These are phyloP conservation scores for Phylloporus sp. DNA, from an alignment of 768 basidiomycete species.

Conservation along the genomic window DNA sequence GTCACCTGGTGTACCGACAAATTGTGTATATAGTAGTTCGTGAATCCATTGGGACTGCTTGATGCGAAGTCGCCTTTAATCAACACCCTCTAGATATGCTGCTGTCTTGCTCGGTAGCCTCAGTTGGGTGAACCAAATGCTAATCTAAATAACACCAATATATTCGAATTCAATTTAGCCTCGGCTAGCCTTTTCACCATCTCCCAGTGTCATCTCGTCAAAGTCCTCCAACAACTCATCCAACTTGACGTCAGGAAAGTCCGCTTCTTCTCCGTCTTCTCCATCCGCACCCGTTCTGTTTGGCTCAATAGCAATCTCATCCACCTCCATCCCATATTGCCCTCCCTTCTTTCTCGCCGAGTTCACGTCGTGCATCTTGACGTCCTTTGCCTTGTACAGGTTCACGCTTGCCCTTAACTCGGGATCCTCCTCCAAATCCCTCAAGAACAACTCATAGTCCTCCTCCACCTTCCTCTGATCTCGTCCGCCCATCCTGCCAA, in stretches of 20 bases:
- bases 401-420: slow-evolving; percentile 86
- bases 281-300: slow-evolving; percentile 16
- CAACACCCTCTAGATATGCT: too few relatives aligned
- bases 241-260: slow-evolving; percentile 84
- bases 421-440: slow-evolving; percentile 91
- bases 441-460: slow-evolving; percentile 94
- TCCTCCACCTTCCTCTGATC: slow-evolving; percentile 92
- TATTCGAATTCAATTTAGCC: neutral
- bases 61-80: neutral
- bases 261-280: slow-evolving; percentile 58
- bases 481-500: slow-evolving; percentile 84
- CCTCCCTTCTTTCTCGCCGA: slow-evolving; percentile 21
- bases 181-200: slow-evolving; percentile 24
- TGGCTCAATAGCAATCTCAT: slow-evolving; percentile 37
- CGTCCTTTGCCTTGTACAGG: slow-evolving; percentile 68
- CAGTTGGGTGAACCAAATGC: neutral
- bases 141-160: neutral
- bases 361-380: slow-evolving; percentile 44
- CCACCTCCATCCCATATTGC: slow-evolving; percentile 59
- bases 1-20: slow-evolving; percentile 76
- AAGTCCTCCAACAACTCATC: slow-evolving; percentile 89
- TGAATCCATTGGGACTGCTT: neutral
- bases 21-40: too few relatives aligned
- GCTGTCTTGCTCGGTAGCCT: too few relatives aligned
- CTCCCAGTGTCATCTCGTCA: slow-evolving; percentile 80